Percentiles rank a stretch among this genome's conserved stretches.
These are phyloP conservation scores for Amanita fuliginea DNA, from an alignment of 768 basidiomycete species.

Conservation along the genomic window DNA sequence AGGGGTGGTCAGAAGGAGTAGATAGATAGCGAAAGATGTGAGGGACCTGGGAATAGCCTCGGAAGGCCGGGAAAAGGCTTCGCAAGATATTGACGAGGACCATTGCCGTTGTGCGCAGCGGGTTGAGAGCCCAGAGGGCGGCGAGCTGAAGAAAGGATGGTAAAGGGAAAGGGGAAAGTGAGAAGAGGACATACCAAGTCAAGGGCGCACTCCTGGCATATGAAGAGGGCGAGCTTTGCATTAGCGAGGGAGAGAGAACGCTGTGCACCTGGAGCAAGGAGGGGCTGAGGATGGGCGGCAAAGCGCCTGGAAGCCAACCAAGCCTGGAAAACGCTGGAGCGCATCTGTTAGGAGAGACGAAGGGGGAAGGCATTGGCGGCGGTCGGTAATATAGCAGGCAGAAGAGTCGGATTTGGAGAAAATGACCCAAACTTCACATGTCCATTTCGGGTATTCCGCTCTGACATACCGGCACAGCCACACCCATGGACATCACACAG, in stretches of 20 bases:
- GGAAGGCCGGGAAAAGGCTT: conserved; percentile 71
- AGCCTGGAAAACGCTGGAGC: conserved; percentile 27
- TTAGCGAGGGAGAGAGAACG: conserved; percentile 51
- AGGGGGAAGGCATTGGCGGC: conserved; percentile 22
- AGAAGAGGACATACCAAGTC: conserved; percentile 33
- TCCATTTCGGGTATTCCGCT: conserved; percentile 18
- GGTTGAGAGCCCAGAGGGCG: conserved; percentile 44
- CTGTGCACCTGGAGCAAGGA: conserved; percentile 57
- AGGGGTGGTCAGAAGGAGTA: conserved; percentile 13
- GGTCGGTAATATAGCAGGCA: conserved; percentile 32
- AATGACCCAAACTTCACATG: conserved; percentile 32
- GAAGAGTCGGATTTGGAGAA: conserved; percentile 33
- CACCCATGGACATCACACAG: conserved; percentile 19
- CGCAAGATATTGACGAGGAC: conserved; percentile 57
- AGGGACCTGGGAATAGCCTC: conserved; percentile 69
- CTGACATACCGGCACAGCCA: conserved; percentile 11
- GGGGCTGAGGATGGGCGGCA: conserved; percentile 30
- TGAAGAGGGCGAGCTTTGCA: conserved; percentile 41
- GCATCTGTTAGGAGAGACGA: conserved; percentile 25
- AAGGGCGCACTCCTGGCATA: conserved; percentile 41
- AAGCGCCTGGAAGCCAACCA: conserved; percentile 50
- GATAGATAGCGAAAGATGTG: conserved; percentile 6
- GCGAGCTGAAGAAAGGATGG: conserved; percentile 21
- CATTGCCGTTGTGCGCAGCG: conserved; percentile 61
- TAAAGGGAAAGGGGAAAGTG: conserved; percentile 1